These are phyloP conservation scores for Pseudotulostoma volvatum DNA, from an alignment of 495 filamentous ascomycete genomes.

Conservation along the genomic window DNA sequence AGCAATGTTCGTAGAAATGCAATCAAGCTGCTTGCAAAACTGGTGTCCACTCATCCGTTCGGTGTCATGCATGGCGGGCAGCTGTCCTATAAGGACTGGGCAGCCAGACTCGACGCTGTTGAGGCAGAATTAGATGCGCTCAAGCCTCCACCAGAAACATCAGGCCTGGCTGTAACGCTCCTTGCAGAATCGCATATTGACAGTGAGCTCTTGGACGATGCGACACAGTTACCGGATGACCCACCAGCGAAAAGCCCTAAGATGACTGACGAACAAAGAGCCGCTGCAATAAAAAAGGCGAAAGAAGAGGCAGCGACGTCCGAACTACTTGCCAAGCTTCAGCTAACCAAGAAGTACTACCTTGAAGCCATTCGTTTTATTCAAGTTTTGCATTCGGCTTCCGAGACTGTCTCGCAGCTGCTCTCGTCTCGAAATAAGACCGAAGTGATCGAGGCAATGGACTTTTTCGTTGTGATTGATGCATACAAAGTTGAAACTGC, in stretches of 20 bases:
- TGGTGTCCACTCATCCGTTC: constrained; percentile 89
- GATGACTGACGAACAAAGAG: constrained; percentile 43
- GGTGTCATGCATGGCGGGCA: constrained; percentile 80
- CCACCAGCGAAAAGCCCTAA: constrained; percentile 43
- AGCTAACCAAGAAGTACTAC: constrained; percentile 80
- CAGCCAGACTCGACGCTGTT: constrained; percentile 56
- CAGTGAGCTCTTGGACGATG: constrained; percentile 68
- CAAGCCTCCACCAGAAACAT: constrained; percentile 60
- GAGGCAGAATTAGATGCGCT: constrained; percentile 67
- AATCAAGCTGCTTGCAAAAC: constrained; percentile 72
- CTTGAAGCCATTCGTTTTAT: constrained; percentile 86
- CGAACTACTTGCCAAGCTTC: constrained; percentile 68
- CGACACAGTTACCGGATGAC: constrained; percentile 57
- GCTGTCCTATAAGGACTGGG: constrained; percentile 72
- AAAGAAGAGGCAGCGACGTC: constrained; percentile 57
- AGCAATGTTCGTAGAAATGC: constrained; percentile 92
- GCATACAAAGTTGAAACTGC: constrained; percentile 90
- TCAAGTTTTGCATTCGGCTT: constrained; percentile 74
- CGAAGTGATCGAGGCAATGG: constrained; percentile 97
- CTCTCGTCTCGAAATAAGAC: constrained; percentile 90
- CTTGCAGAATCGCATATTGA: constrained; percentile 43
- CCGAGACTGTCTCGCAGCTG: constrained; percentile 62
- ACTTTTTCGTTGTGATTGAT: constrained; percentile 88
- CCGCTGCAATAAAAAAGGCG: constrained; percentile 41
- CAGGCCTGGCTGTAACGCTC: constrained; percentile 41